Base-by-base conservation (phyloP, 1,284 basidiomycete species). In the Marasmius sp. region DNA sequence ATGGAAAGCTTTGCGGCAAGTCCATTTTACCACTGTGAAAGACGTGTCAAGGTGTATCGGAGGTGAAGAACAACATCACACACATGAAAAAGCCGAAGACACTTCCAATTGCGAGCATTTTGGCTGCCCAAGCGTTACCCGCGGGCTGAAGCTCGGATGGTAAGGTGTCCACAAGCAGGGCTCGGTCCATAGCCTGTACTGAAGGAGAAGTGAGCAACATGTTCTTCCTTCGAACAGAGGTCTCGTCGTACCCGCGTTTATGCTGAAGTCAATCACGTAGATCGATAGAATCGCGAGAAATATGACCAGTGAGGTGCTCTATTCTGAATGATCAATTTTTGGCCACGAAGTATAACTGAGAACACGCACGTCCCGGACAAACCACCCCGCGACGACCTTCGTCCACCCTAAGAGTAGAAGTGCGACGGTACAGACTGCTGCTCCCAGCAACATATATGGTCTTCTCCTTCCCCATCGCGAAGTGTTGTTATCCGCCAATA, bases 91-190 rank as follows among this genome's bases (percentile, higher is more conserved):
- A 95, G 0, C 94, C 94, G 4, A 88, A 80, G 1, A 95, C 89
- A 63, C 89, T 88, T 7, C 94, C 94, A 41, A 93, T 70, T 0
- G 91, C 92, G 56, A 91, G 79, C 90, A 98, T 94, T 22, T 92
- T 82, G 0, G 94, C 94, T 1, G 94, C 95, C 96, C 97, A 99
- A 0, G 96, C 97, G 72, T 96, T 98, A 0, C 91, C 96, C 20
- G 85, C 81, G 8, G 94, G 88, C 73, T 98, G 97, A 54, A 88
- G 81, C 0, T 82, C 74, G 0, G 91, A 80, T 48, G 86, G 89
- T 8, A 91, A 71, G 0, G 79, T 87, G 66, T 92, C 90, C 0
- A 95, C 88, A 16, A 94, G 77, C 6, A 95, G 80, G 0, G 93
- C 91, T 47, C 94, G 89, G 70, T 95, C 92, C 34, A 93, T 85